Evolutionary conservation across 495 filamentous ascomycete species (phyloP).

Genomic region (Penicillium coprophilum): DNA sequence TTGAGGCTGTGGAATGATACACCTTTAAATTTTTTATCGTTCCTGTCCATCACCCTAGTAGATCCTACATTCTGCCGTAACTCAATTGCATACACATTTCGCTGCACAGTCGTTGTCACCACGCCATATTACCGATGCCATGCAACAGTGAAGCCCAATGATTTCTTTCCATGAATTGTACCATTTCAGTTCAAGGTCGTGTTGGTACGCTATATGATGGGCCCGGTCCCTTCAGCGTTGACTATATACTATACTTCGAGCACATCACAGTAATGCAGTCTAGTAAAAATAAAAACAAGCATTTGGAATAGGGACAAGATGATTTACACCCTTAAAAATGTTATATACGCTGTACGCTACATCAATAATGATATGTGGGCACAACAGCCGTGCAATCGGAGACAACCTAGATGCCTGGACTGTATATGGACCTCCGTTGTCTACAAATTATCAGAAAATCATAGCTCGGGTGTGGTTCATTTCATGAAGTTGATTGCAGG

Average conservation of each 20-base stretch:
- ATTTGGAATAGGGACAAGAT: no score
- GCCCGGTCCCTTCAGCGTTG: no score
- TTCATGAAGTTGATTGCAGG: background rate
- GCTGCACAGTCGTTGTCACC: background rate
- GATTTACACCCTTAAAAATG: no score
- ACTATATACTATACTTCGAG: no score
- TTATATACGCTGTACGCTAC: no score
- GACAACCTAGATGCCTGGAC: background rate
- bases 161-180: no score
- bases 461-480: background rate
- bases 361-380: background rate
- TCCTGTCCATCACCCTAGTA: slow-evolving; percentile 14
- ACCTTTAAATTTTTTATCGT: slow-evolving; percentile 26
- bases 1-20: slow-evolving; percentile 33
- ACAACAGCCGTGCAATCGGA: background rate
- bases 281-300: no score
- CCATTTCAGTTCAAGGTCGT: no score
- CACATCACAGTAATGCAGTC: no score
- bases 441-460: background rate
- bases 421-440: background rate
- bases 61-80: background rate
- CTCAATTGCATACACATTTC: background rate
- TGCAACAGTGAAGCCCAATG: background rate
- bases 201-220: background rate
- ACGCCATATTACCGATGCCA: background rate